Percentiles rank a stretch among this genome's conserved stretches.
Evolutionary conservation across 1,284 basidiomycete genomes (phyloP).

Genomic region (Ustilago cynodontis): DNA sequence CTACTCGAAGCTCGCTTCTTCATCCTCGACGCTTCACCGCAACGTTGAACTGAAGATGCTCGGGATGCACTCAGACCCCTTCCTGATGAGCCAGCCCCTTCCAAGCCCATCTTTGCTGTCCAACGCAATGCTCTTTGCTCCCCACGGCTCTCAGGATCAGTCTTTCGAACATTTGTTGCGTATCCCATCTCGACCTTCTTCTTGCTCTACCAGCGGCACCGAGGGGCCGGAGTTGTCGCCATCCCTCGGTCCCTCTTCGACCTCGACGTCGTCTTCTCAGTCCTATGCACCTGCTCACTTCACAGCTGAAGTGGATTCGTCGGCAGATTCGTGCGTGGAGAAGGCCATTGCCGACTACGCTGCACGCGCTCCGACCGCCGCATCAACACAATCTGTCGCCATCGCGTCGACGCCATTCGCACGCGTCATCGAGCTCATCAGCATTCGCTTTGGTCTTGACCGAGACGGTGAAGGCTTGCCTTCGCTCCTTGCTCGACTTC

Average conservation of each 20-base stretch:
- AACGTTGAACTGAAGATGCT: conserved; percentile 31
- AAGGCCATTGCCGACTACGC: conserved; percentile 12
- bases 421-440: conserved; percentile 19
- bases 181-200: conserved; percentile 8
- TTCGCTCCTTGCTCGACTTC: conserved; percentile 26
- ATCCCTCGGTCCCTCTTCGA: neutral
- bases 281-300: neutral
- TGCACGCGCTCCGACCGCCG: neutral
- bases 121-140: neutral
- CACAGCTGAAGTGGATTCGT: conserved; percentile 2
- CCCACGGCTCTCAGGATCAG: neutral
- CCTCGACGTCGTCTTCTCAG: neutral
- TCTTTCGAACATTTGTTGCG: conserved; percentile 28
- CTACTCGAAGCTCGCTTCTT: conserved; percentile 20
- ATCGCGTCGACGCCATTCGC: conserved; percentile 30
- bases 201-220: conserved; percentile 3
- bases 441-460: conserved; percentile 14
- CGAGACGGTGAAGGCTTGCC: conserved; percentile 3
- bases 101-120: conserved; percentile 30
- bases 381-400: neutral
- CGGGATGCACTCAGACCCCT: conserved; percentile 38
- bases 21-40: conserved; percentile 7
- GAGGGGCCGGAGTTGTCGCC: neutral
- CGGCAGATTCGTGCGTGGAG: conserved; percentile 9
- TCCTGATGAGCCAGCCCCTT: conserved; percentile 44